Percentiles rank a stretch among this genome's conserved stretches.
These are phyloP conservation scores for Thermomucor indicae-seudaticae DNA, from an alignment of 371 early-diverging fungal species.

Conservation along the genomic window DNA sequence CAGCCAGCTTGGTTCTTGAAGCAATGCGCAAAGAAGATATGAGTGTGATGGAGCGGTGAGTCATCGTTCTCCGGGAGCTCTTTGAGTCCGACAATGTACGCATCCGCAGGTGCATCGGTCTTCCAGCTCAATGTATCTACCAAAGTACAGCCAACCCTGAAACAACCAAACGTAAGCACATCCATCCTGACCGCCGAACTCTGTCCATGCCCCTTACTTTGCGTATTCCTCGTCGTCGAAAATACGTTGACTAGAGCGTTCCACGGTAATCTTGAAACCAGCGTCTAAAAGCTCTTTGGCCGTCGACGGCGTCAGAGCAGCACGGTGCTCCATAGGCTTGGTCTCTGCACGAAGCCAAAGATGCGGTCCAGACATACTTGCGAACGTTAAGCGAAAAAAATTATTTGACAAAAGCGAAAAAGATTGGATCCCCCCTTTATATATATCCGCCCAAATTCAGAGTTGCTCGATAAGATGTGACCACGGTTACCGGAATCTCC, in stretches of 20 bases:
- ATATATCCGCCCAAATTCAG: too few species aligned
- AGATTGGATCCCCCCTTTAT: too few species aligned
- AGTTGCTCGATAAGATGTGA: too few species aligned
- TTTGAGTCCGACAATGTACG: conserved; percentile 93
- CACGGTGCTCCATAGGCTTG: conserved; percentile 94
- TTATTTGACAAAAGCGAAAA: too few species aligned
- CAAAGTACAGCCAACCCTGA: conserved; percentile 76
- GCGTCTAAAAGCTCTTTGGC: conserved; percentile 72
- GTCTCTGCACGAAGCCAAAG: conserved; percentile 97
- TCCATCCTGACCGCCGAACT: not conserved
- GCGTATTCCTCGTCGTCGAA: conserved; percentile 89
- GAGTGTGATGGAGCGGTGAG: conserved; percentile 88
- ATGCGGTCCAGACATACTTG: conserved; percentile 56
- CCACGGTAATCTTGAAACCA: conserved; percentile 90
- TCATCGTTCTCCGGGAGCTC: conserved; percentile 94
- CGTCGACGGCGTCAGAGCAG: conserved; percentile 87
- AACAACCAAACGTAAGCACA: not conserved
- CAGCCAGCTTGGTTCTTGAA: conserved; percentile 95
- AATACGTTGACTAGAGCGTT: conserved; percentile 76
- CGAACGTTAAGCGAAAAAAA: too few species aligned
- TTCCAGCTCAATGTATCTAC: conserved; percentile 82
- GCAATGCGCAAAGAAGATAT: conserved; percentile 98
- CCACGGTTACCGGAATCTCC: too few species aligned
- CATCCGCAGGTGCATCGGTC: conserved; percentile 79
- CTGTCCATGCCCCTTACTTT: conserved; percentile 51